Evolutionary conservation across 441 rosid species (phyloP).

Genomic region (Gossypium schwendimanii): DNA sequence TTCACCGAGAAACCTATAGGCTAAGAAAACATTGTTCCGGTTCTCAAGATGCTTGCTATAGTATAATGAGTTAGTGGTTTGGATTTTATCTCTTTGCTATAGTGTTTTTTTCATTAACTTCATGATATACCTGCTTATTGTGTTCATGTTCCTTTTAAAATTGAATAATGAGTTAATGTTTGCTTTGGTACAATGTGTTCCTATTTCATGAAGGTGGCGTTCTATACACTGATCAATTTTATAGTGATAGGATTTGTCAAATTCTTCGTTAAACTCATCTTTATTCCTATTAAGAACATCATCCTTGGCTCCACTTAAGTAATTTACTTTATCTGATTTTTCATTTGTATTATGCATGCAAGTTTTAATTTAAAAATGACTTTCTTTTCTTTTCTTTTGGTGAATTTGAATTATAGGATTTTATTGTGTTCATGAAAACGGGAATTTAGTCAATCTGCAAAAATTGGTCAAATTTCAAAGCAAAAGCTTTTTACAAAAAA

Average conservation of each 20-base stretch:
- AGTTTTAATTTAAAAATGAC: background rate
- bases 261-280: conserved; percentile 68
- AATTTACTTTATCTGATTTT: background rate
- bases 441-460: background rate
- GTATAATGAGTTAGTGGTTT: too few relatives aligned
- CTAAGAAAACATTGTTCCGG: too few relatives aligned
- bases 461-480: background rate
- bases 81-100: background rate
- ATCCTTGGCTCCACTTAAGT: conserved; percentile 65
- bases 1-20: too few relatives aligned
- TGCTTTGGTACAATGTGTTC: background rate
- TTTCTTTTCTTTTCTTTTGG: background rate
- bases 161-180: background rate
- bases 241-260: conserved; percentile 86
- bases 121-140: background rate
- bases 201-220: conserved; percentile 56
- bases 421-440: background rate
- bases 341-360: background rate
- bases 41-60: too few relatives aligned
- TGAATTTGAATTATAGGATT: background rate
- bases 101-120: background rate
- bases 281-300: conserved; percentile 83
- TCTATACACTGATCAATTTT: conserved; percentile 74
- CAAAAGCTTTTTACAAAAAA: background rate
- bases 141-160: background rate